phyloP scores from a whole-genome alignment of 148 eudicot species.

The Chenopodium album region DNA sequence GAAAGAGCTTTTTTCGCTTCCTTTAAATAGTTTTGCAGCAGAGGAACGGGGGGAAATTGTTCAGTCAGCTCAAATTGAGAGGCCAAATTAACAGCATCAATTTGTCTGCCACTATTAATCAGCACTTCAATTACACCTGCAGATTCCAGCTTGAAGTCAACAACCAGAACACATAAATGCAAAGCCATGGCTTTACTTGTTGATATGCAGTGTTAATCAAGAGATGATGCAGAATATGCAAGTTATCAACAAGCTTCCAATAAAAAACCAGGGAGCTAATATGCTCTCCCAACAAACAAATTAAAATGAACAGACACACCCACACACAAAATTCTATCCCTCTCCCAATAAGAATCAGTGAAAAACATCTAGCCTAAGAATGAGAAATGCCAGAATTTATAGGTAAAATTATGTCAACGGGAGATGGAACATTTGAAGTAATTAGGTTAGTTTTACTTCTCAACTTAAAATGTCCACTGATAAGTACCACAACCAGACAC shows the following conservation, averaged over 20 bases:
- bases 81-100: conserved; percentile 96
- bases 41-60: conserved; percentile 72
- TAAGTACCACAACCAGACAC: neutral
- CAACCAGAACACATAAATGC: neutral
- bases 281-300: neutral
- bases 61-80: conserved; percentile 88
- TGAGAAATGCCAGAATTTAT: neutral
- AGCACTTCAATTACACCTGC: conserved; percentile 82
- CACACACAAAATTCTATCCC: no score
- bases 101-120: conserved; percentile 85
- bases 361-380: neutral
- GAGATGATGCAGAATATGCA: neutral
- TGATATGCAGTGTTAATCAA: neutral
- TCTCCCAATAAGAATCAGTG: no score
- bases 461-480: neutral
- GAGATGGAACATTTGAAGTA: neutral
- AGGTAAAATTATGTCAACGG: neutral
- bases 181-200: neutral
- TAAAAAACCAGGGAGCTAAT: neutral
- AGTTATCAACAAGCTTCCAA: neutral
- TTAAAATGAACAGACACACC: neutral
- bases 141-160: conserved; percentile 23
- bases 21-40: conserved; percentile 74
- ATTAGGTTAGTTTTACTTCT: neutral
- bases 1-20: conserved; percentile 71